Evolutionary conservation across 1,284 basidiomycete genomes (phyloP).

Genomic region (Macrocystidia cucumis): DNA sequence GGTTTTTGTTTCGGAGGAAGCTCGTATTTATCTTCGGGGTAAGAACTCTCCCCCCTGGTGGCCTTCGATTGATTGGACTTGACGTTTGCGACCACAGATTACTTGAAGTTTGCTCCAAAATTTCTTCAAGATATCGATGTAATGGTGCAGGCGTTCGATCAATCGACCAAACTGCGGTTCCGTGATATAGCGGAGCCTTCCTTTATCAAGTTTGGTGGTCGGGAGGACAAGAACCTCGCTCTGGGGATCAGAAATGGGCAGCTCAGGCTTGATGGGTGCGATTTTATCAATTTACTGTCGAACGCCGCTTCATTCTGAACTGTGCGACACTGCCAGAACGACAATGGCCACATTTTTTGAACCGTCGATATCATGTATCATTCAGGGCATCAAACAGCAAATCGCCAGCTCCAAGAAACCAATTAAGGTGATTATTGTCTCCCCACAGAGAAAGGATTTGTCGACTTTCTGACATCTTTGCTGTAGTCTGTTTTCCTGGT

Average conservation of each 20-base stretch:
- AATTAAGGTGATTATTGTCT: slow-evolving; percentile 6
- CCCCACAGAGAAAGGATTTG: not conserved
- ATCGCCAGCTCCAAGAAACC: slow-evolving; percentile 5
- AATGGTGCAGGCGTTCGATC: slow-evolving; percentile 35
- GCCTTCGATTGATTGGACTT: not conserved
- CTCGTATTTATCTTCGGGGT: slow-evolving; percentile 18
- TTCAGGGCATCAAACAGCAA: slow-evolving; percentile 12
- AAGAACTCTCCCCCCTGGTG: slow-evolving; percentile 25
- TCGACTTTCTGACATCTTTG: not conserved
- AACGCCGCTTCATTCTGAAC: not conserved
- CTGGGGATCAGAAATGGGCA: slow-evolving; percentile 28
- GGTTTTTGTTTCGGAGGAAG: slow-evolving; percentile 30
- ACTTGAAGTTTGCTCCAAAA: slow-evolving; percentile 17
- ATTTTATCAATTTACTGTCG: not conserved
- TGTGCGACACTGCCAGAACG: slow-evolving; percentile 13
- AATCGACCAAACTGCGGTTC: slow-evolving; percentile 32
- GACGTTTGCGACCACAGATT: slow-evolving; percentile 10
- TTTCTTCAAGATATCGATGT: slow-evolving; percentile 30
- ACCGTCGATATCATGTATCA: slow-evolving; percentile 15
- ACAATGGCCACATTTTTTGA: slow-evolving; percentile 23
- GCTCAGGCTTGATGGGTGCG: slow-evolving; percentile 28
- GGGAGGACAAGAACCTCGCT: slow-evolving; percentile 27
- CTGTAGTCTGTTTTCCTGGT: slow-evolving; percentile 34
- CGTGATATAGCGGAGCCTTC: slow-evolving; percentile 25
- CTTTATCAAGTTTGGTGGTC: slow-evolving; percentile 32